Conservation (phyloP, 2,329 filamentous ascomycete species). For the Scedosporium minutisporum region DNA sequence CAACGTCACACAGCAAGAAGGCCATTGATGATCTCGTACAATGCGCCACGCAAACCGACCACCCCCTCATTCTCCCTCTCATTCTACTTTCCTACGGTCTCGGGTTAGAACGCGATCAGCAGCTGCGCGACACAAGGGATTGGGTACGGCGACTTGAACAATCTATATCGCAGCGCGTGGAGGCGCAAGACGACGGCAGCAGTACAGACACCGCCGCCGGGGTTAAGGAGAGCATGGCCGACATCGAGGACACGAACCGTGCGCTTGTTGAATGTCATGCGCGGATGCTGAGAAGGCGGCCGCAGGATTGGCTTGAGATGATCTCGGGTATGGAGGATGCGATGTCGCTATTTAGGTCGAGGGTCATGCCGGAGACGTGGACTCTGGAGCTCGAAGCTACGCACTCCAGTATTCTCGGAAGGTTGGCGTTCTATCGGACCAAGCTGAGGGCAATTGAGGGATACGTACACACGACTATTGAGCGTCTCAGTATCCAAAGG, state of each 20-base stretch:
- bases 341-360: constrained; percentile 32
- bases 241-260: constrained; percentile 50
- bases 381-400: constrained; percentile 29
- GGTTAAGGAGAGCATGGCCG: constrained; percentile 40
- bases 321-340: constrained; percentile 36
- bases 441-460: constrained; percentile 54
- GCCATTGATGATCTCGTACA: constrained; percentile 39
- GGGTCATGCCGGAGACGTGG: neutral
- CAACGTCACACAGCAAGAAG: constrained; percentile 41
- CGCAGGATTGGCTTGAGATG: constrained; percentile 49
- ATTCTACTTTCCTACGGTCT: constrained; percentile 51
- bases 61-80: constrained; percentile 49
- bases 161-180: constrained; percentile 49
- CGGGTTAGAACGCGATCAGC: constrained; percentile 44
- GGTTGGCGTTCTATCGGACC: constrained; percentile 49
- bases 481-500: constrained; percentile 51
- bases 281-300: constrained; percentile 53
- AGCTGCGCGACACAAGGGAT: constrained; percentile 52
- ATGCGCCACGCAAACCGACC: constrained; percentile 39
- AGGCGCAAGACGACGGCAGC: constrained; percentile 45
- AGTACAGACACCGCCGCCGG: constrained; percentile 39
- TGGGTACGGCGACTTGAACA: constrained; percentile 53
- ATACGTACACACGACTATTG: constrained; percentile 52
- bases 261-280: constrained; percentile 55
- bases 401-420: constrained; percentile 41